These are phyloP conservation scores for Hawksworthiomyces lignivorus DNA, from an alignment of 2,329 filamentous ascomycete genomes.

Conservation along the genomic window DNA sequence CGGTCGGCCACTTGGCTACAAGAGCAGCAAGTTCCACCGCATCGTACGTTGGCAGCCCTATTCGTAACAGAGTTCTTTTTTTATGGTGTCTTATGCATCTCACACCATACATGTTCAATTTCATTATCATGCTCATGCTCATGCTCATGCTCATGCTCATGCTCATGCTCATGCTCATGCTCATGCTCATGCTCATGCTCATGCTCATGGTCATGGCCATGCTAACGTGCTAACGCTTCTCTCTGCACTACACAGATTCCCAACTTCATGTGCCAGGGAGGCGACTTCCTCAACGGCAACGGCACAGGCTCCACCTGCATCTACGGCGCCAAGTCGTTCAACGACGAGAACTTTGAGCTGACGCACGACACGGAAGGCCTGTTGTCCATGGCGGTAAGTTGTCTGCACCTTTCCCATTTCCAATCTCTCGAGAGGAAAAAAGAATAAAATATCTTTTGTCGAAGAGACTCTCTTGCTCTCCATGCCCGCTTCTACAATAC, in stretches of 20 bases:
- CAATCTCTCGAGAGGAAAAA: no score
- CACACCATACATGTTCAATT: no score
- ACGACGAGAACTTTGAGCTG: constrained; percentile 80
- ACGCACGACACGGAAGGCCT: constrained; percentile 75
- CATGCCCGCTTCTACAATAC: no score
- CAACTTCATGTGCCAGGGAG: constrained; percentile 96
- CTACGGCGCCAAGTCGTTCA: constrained; percentile 76
- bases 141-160: no score
- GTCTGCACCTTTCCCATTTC: neutral
- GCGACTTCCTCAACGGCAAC: constrained; percentile 85
- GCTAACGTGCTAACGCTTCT: neutral
- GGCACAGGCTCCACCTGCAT: constrained; percentile 84
- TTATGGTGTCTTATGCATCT: neutral
- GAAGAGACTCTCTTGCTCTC: no score
- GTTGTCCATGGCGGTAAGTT: constrained; percentile 87
- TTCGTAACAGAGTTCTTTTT: neutral
- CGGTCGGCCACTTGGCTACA: constrained; percentile 84
- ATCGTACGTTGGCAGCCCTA: constrained; percentile 64
- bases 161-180: no score
- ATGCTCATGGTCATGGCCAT: no score
- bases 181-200: neutral
- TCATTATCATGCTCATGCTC: no score
- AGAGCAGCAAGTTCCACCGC: constrained; percentile 87
- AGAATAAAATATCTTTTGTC: no score
- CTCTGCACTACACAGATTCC: constrained; percentile 72